Conservation (phyloP, 192 early-diverging fungal species). For the Radiomyces spectabilis region DNA sequence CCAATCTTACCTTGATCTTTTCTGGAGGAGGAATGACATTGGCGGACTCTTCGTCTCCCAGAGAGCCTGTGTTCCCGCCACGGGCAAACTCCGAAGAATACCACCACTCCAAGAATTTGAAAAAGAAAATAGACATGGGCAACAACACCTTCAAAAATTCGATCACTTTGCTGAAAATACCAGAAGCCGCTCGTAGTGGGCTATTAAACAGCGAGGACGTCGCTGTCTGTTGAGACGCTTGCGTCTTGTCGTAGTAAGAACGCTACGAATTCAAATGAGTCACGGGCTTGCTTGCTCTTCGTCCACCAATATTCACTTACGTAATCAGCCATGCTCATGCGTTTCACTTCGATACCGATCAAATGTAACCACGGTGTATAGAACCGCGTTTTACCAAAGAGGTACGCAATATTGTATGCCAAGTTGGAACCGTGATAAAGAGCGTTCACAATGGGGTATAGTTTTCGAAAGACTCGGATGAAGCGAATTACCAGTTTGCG, state of each 20-base stretch:
- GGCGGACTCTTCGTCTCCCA: slow-evolving; percentile 34
- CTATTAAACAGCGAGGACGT: slow-evolving; percentile 4
- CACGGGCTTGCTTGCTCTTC: too few relatives aligned
- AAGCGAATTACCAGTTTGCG: slow-evolving; percentile 14
- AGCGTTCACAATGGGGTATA: slow-evolving; percentile 71
- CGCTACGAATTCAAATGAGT: too few relatives aligned
- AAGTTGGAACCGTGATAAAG: slow-evolving; percentile 57
- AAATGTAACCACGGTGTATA: slow-evolving; percentile 80
- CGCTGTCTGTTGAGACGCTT: not conserved
- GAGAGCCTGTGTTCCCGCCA: slow-evolving; percentile 28
- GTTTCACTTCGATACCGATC: slow-evolving; percentile 68
- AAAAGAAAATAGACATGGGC: slow-evolving; percentile 89
- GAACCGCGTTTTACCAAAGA: slow-evolving; percentile 79
- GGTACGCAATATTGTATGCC: slow-evolving; percentile 70
- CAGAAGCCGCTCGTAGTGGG: slow-evolving; percentile 3
- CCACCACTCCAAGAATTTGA: slow-evolving; percentile 97
- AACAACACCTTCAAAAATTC: slow-evolving; percentile 70
- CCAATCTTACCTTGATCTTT: slow-evolving; percentile 55
- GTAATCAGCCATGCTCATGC: slow-evolving; percentile 78
- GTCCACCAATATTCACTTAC: slow-evolving; percentile 34
- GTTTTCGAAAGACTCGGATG: slow-evolving; percentile 37
- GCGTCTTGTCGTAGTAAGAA: slow-evolving; percentile 12
- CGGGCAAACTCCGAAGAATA: slow-evolving; percentile 77
- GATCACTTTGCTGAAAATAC: slow-evolving; percentile 47
- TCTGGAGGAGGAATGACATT: slow-evolving; percentile 67